Evolutionary conservation across 345 rosid genomes (phyloP).

Genomic region (Bruguiera gymnorhiza): DNA sequence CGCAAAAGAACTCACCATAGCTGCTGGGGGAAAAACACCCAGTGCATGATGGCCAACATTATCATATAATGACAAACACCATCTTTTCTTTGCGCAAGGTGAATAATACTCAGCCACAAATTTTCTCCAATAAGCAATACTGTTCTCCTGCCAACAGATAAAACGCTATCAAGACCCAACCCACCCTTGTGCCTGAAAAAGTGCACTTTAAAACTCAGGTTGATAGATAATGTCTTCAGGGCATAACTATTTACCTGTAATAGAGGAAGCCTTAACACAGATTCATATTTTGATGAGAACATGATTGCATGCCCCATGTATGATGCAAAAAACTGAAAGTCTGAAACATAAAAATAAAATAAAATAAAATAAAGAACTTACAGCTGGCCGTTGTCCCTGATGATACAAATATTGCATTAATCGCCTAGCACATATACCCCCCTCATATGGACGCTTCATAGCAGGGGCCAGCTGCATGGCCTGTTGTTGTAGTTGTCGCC

Average conservation of each 20-base stretch:
- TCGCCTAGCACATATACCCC: constrained; percentile 19
- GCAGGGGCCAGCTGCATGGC: constrained; percentile 6
- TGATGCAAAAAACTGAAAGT: neutral
- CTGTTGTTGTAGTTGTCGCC: constrained; percentile 13
- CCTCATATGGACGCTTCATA: constrained; percentile 7
- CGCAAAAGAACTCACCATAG: constrained; percentile 17
- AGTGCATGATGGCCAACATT: constrained; percentile 18
- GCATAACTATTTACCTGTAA: neutral
- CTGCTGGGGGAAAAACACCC: constrained; percentile 33
- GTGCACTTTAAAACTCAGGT: neutral
- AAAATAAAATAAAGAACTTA: constrained; percentile 1
- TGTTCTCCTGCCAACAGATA: constrained; percentile 30
- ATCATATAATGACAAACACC: constrained; percentile 41
- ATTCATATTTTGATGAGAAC: neutral
- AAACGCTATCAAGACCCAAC: neutral
- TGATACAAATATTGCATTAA: constrained; percentile 27
- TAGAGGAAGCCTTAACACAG: neutral
- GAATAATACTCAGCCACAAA: constrained; percentile 41
- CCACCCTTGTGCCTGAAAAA: neutral
- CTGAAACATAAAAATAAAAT: neutral
- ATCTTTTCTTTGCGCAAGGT: constrained; percentile 36
- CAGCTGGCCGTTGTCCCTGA: constrained; percentile 24
- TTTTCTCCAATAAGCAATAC: constrained; percentile 43
- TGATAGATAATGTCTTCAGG: neutral
- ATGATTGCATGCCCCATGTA: neutral